phyloP scores from a whole-genome alignment of 2,329 filamentous ascomycete genomes.

The Nakataea oryzae region DNA sequence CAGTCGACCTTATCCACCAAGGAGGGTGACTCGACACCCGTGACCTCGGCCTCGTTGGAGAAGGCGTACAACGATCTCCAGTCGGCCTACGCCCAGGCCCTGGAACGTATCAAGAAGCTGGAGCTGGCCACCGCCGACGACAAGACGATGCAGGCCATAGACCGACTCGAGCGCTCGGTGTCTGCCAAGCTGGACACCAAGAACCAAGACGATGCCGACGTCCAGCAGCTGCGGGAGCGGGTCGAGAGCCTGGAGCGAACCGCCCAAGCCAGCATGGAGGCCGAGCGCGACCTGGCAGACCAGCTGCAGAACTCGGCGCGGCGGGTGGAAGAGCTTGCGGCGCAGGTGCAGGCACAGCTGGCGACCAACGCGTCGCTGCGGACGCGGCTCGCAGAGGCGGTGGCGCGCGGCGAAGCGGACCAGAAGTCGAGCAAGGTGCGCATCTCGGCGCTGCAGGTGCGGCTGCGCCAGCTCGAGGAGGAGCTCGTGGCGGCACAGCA shows the following conservation, averaged over 20 bases:
- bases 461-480: conserved; percentile 75
- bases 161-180: conserved; percentile 58
- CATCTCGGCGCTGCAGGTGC: conserved; percentile 74
- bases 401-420: conserved; percentile 73
- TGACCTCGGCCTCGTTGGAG: conserved; percentile 62
- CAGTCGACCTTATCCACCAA: conserved; percentile 17
- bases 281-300: conserved; percentile 54
- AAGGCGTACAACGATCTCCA: conserved; percentile 67
- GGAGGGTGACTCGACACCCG: conserved; percentile 24
- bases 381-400: conserved; percentile 65
- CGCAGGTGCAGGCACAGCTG: conserved; percentile 71
- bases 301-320: conserved; percentile 65
- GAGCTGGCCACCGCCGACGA: conserved; percentile 44
- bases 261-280: conserved; percentile 45
- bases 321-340: conserved; percentile 64
- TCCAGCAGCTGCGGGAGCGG: conserved; percentile 39
- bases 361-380: conserved; percentile 67
- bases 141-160: conserved; percentile 51
- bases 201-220: not conserved
- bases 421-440: conserved; percentile 70
- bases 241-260: conserved; percentile 45
- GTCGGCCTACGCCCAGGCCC: conserved; percentile 54
- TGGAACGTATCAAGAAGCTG: conserved; percentile 56
- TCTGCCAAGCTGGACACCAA: conserved; percentile 26
- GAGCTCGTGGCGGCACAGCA: conserved; percentile 74